Evolutionary conservation across 305 asterid genomes (phyloP), one percentile per base, ranked within the genome.

Genomic region (Fraxinus greggii): DNA sequence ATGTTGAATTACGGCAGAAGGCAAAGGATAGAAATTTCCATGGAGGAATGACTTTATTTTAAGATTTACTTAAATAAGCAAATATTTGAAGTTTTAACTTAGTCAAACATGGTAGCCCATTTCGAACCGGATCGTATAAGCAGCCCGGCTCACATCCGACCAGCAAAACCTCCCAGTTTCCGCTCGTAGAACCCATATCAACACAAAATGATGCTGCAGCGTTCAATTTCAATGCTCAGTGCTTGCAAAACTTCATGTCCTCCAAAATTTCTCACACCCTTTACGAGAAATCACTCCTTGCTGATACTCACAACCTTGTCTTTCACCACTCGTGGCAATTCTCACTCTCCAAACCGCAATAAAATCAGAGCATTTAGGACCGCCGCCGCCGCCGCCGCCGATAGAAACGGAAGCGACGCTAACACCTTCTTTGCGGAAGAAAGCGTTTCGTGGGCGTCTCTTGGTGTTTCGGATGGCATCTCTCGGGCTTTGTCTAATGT

Each of bases 351-450:
- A 81, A 83, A 73, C 80, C 36, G 81, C 85, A 70, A 69, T 61
- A 82, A 84, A 77, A 80, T 84, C 61, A 90, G 92, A 87, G 80
- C 93, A 9, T 85, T 90, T 51, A 87, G 92, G 67, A 85, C 92
- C 69, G 75, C 91, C 56, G 86, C 82, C 56, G 80, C 82, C 56
- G 79, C 54, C 31, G 79, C 56, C 12, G 24, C 65, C 36, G 75
- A 48, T 1, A 81, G 80, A 54, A 78, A 74, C 38, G 82, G 85
- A 42, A 79, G 82, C 79, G 90, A 83, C 13, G 85, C 86, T 65
- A 97, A 92, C 38, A 90, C 94, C 5, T 93, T 96, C 87, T 88
- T 91, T 86, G 98, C 97, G 3, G 97, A 91, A 51, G 95, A 93
- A 83, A 86, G 84, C 79, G 92, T 93, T 79, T 88, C 98, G 1